phyloP scores from a whole-genome alignment of 23 red algal genomes.

The Cyanidiococcus yangmingshanensis region DNA sequence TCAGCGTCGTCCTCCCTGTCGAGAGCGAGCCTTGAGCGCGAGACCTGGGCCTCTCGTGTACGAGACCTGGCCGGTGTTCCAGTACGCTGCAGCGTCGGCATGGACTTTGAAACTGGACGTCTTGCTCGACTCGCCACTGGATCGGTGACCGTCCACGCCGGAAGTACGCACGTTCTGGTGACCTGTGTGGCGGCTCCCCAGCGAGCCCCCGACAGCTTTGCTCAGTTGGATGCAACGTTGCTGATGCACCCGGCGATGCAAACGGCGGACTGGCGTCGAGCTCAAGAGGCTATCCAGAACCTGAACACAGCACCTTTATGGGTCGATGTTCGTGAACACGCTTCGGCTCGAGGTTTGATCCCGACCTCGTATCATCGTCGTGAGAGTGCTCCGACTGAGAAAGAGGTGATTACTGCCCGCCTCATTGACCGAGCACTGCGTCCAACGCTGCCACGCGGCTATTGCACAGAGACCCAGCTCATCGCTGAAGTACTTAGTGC shows the following conservation, averaged over 20 bases:
- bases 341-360: slow-evolving; percentile 70
- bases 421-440: slow-evolving; percentile 75
- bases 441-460: slow-evolving; percentile 28
- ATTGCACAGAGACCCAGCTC: slow-evolving; percentile 31
- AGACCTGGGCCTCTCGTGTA: background rate
- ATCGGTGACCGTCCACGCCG: slow-evolving; percentile 8
- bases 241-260: background rate
- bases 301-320: slow-evolving; percentile 18
- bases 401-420: slow-evolving; percentile 55
- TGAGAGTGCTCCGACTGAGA: slow-evolving; percentile 36
- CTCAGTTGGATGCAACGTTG: background rate
- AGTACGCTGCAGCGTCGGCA: background rate
- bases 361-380: slow-evolving; percentile 55
- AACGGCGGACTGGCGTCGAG: background rate
- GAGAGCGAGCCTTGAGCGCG: background rate
- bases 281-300: background rate
- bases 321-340: slow-evolving; percentile 57
- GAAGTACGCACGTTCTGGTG: slow-evolving; percentile 7
- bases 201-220: slow-evolving; percentile 4
- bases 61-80: background rate
- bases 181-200: background rate
- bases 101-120: slow-evolving; percentile 14
- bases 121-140: slow-evolving; percentile 3
- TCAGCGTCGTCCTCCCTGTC: too few relatives aligned
- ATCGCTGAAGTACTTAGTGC: slow-evolving; percentile 39